Evolutionary conservation across 768 basidiomycete species (phyloP).

Genomic region (Chiua virens): DNA sequence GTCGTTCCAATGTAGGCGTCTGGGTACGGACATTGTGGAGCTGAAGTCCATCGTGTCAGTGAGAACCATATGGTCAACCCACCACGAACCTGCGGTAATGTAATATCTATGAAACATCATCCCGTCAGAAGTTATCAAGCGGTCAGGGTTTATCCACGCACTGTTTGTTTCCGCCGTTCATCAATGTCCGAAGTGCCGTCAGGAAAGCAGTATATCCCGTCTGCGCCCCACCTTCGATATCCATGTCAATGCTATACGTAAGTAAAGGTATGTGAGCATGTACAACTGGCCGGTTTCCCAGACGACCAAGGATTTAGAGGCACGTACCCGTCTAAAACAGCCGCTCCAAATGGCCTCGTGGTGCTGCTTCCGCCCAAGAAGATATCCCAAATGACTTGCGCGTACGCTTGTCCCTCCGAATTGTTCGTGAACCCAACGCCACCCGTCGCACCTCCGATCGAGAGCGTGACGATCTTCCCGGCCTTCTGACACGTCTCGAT

Average conservation of each 20-base stretch:
- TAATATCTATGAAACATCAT: conserved; percentile 35
- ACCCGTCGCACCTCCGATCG: conserved; percentile 63
- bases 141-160: conserved; percentile 11
- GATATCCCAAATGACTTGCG: conserved; percentile 63
- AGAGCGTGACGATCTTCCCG: conserved; percentile 60
- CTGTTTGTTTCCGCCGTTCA: conserved; percentile 28
- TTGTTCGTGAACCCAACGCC: conserved; percentile 60
- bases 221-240: conserved; percentile 46
- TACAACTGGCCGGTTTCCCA: neutral
- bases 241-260: conserved; percentile 39
- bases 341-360: conserved; percentile 69
- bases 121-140: neutral
- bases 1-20: conserved; percentile 45
- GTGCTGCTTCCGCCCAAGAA: conserved; percentile 64
- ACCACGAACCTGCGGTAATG: conserved; percentile 39
- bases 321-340: conserved; percentile 67
- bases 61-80: neutral
- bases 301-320: neutral
- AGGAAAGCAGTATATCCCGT: conserved; percentile 32
- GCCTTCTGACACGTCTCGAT: conserved; percentile 65
- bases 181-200: conserved; percentile 25
- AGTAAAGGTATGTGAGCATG: neutral
- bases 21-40: conserved; percentile 48
- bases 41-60: conserved; percentile 9
- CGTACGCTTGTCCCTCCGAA: conserved; percentile 56